Evolutionary conservation across 1,284 basidiomycete genomes (phyloP), one percentile per base, ranked within the genome.

Genomic region (Pyrrhoderma lamaoense): DNA sequence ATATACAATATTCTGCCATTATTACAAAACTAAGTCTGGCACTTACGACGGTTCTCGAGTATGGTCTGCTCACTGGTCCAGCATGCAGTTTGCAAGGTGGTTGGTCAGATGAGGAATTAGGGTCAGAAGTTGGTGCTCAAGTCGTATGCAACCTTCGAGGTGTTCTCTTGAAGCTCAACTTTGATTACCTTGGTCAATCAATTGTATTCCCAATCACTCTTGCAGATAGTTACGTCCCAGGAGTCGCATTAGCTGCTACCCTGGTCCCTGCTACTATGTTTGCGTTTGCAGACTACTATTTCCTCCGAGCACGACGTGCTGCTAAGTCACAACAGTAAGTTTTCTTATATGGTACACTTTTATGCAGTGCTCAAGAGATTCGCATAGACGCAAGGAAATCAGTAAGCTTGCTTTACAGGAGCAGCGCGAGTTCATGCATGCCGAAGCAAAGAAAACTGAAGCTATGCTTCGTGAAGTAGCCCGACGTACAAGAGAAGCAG

Each of bases 361-460:
- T 35, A 5, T 25, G 11, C 25, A 25, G 27, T 31, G 42, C 35
- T 31, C 11, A 31, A 31, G n/a, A 31, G 11, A 31, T 70, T 44
- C 49, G 66, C 39, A 60, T 14, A 54, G 53, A 34, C 49, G 49
- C 13, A 14, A 87, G 59, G 71, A 79, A 39, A 65, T 71, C 31
- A 71, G 69, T 27, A 67, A 70, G 43, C 68, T 64, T 43, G 75
- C 76, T 45, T 71, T 85, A 56, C 70, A 70, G 49, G 83, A 85
- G 49, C 72, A 76, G 56, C 76, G 80, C 49, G 68, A 70, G n/a
- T 75, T 79, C 60, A 69, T 79, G 58, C 67, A 72, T 51, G 67
- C 71, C 47, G 78, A 82, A 57, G 80, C 79, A 9, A 68, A 75
- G 42, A 79, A 82, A 44, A 83, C 67, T 3, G 60, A 58, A 46